These are phyloP conservation scores for Lactarius tabidus DNA, from an alignment of 768 basidiomycete species.

Conservation along the genomic window DNA sequence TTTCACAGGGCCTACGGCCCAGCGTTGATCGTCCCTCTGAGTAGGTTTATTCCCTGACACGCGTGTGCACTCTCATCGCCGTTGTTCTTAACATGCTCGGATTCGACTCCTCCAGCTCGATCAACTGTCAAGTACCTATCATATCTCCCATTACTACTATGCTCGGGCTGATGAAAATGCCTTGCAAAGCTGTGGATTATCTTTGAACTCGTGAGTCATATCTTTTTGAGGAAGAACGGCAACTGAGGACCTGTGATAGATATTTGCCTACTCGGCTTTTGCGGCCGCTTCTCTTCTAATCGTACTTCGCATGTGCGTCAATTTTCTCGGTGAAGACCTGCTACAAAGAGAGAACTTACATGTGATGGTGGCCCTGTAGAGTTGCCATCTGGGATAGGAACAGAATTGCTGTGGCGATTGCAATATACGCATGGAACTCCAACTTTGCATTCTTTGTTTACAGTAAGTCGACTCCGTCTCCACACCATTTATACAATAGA, in stretches of 20 bases:
- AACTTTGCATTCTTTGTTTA: slow-evolving; percentile 3
- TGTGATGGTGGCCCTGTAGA: not conserved
- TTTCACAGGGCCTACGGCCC: not conserved
- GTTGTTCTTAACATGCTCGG: not conserved
- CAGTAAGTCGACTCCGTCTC: not conserved
- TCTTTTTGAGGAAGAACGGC: not conserved
- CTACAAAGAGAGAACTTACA: not conserved
- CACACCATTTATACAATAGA: no score
- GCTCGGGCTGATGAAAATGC: not conserved
- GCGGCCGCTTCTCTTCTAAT: slow-evolving; percentile 3
- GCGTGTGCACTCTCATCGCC: not conserved
- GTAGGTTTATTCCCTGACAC: slow-evolving; percentile 18
- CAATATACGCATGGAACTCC: not conserved
- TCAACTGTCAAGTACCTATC: slow-evolving; percentile 15
- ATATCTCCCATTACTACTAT: not conserved
- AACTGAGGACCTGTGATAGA: not conserved
- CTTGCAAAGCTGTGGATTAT: not conserved
- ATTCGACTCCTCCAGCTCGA: not conserved
- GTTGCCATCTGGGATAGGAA: slow-evolving; percentile 9
- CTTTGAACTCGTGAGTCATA: not conserved
- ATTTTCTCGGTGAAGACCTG: no score
- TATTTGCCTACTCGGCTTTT: not conserved
- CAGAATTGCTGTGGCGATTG: not conserved
- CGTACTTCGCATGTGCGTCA: slow-evolving; percentile 13
- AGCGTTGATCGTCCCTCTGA: not conserved